Evolutionary conservation across 2,329 filamentous ascomycete genomes (phyloP), one percentile per base, ranked within the genome.

Genomic region (Epichloe brachyelytri): DNA sequence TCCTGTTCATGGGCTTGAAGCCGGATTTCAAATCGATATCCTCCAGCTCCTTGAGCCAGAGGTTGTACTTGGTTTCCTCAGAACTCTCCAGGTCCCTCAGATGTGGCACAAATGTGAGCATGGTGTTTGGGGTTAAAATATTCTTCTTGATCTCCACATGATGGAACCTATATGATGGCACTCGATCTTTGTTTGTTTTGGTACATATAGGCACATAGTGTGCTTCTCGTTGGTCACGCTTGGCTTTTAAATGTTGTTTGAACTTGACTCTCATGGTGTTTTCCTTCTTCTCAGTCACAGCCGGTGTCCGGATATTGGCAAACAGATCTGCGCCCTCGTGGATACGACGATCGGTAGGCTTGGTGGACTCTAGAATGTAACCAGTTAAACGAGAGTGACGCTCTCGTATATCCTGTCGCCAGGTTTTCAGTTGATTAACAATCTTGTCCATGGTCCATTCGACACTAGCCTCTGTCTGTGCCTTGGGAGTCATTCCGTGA

Each of bases 121-220:
- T 77, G 1, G 77, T 79, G 58, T 80, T 79, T 3, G 77, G 76
- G 0, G 78, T 78, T 33, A 80, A 67, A 37, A 81, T 73, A 51
- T 80, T 81, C 59, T 76, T 79, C 59, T 68, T 71, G 48, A 81
- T 78, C 58, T 79, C 75, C 38, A 80, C 74, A 53, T 80, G 76
- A 56, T 81, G 78, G 55, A 79, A 80, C 33, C 74, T 68, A 58
- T 81, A 82, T 26, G 66, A 65, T n/a, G 78, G 78, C 8, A 79
- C 77, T n/a, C 71, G 68, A 19, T 73, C 68, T 55, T 69, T 71
- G 51, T 73, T 67, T 2, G 76, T 74, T 56, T 73, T 73, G 55
- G 78, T 71, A 56, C 70, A 66, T n/a, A 68, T 58, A 4, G 75
- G 68, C 3, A 60, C 56, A 53, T 71, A 70, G 22, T 68, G 64